Percentiles rank a stretch among this genome's conserved stretches.
phyloP scores from a whole-genome alignment of 2,329 filamentous ascomycete genomes.

The Mollisiaceae sp. region DNA sequence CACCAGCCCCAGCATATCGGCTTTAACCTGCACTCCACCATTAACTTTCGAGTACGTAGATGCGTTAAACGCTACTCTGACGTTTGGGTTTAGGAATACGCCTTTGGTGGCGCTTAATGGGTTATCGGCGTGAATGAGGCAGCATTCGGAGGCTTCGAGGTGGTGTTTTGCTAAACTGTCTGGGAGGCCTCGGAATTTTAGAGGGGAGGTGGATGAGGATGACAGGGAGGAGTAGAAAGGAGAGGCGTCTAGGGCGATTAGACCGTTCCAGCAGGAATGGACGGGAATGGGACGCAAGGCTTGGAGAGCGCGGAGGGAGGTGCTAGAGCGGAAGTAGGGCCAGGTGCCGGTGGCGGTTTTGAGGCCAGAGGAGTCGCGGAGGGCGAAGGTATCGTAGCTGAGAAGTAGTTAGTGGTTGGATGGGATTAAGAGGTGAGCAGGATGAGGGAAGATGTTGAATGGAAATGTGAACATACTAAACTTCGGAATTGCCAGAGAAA shows the following conservation, averaged over 20 bases:
- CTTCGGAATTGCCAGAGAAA: conserved; percentile 47
- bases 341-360: conserved; percentile 59
- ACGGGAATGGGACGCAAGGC: conserved; percentile 56
- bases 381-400: conserved; percentile 65
- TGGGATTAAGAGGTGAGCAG: no score
- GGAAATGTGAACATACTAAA: conserved; percentile 20
- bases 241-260: conserved; percentile 57
- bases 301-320: conserved; percentile 59
- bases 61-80: conserved; percentile 68
- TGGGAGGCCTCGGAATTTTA: conserved; percentile 68
- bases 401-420: no score
- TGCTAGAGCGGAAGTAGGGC: conserved; percentile 60
- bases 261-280: conserved; percentile 50
- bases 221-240: conserved; percentile 52
- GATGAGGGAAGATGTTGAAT: neutral
- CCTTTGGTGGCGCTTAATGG: conserved; percentile 50
- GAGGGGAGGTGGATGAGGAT: conserved; percentile 26
- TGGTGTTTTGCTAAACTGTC: conserved; percentile 66
- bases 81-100: conserved; percentile 71
- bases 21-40: conserved; percentile 36
- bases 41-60: conserved; percentile 58
- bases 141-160: conserved; percentile 80
- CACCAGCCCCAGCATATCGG: conserved; percentile 11
- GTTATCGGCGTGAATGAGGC: conserved; percentile 77
- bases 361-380: conserved; percentile 58